Evolutionary conservation across 257 asterid genomes (phyloP), one percentile per base, ranked within the genome.

Genomic region (Lycium barbarum): DNA sequence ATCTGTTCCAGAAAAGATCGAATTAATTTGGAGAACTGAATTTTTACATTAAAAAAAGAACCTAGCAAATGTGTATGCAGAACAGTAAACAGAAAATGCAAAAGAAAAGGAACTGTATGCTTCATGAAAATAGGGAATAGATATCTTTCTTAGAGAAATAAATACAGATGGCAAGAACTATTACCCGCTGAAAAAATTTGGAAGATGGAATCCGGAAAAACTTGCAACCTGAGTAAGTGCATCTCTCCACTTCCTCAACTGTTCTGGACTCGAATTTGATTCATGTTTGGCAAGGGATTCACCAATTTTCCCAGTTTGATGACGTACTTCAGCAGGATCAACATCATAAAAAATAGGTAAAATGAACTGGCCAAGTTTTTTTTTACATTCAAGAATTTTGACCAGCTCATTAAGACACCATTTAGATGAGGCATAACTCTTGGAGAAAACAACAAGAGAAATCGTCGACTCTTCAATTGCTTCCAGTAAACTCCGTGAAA

Each of bases 251-350:
- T 49, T 35, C 11, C 11, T 11, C 11, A 47, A 22, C 40, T 76
- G 35, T 47, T 76, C 62, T n/a, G 36, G 11, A 33, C 7, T 43
- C 15, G 12, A 49, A 11, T 55, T 3, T 7, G 36, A 55, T 9
- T 35, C 59, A 33, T 76, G 62, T 76, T 20, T 51, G 11, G 82
- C 11, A 51, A 76, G 59, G 0, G 45, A 51, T 49, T 76, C 82
- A 20, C 82, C 63, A 76, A 49, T 45, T 43, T 0, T 0, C 1
- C 45, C 63, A 13, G 62, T 49, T 76, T 76, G 82, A 10, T 0
- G 17, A n/a, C 62, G 82, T 51, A 76, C 63, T 55, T 51, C n/a
- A 55, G 45, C 22, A 76, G 82, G 63, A 9, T 51, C 58, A 36
- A 78, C 65, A 78, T 51, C 14, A 57, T 26, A 78, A 57, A 51